A percentile compares a stretch with the other conserved stretches of the same genome.
Evolutionary conservation across 257 asterid species (phyloP).

Genomic region (Linderniella brevidens): DNA sequence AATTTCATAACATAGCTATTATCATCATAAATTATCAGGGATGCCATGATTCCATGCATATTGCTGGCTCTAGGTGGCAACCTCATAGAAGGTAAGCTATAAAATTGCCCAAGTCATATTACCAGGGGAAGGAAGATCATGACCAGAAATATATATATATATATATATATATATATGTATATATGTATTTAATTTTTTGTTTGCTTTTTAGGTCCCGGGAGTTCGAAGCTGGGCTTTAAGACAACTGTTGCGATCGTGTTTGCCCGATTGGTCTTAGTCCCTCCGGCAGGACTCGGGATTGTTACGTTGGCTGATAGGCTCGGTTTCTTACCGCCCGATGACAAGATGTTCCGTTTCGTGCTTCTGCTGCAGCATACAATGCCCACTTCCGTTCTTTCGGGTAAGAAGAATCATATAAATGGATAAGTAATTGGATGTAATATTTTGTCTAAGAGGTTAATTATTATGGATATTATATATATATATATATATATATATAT

Average conservation of each 20-base stretch:
- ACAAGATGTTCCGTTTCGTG: conserved; percentile 89
- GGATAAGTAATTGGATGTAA: too few relatives aligned
- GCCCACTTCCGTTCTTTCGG: conserved; percentile 97
- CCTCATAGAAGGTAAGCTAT: conserved; percentile 75
- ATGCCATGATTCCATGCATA: conserved; percentile 98
- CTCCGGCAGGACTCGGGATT: conserved; percentile 74
- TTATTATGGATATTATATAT: too few relatives aligned
- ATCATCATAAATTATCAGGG: conserved; percentile 32
- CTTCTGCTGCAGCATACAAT: conserved; percentile 92
- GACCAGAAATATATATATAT: neutral
- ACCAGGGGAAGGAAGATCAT: too few relatives aligned
- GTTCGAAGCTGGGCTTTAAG: conserved; percentile 63
- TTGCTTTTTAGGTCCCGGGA: conserved; percentile 70
- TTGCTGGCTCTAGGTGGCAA: conserved; percentile 96
- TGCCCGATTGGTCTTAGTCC: conserved; percentile 72
- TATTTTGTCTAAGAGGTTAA: conserved; percentile 20
- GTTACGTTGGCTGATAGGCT: conserved; percentile 85
- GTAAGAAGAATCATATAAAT: too few relatives aligned
- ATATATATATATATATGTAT: neutral
- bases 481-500: too few relatives aligned
- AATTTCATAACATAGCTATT: too few relatives aligned
- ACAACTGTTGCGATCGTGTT: conserved; percentile 82
- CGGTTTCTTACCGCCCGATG: conserved; percentile 77
- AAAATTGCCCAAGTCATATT: too few relatives aligned
- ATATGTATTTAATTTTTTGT: neutral